Percentiles rank a stretch among this genome's conserved stretches.
Evolutionary conservation across 345 rosid species (phyloP).

Genomic region (Gossypium longicalyx): DNA sequence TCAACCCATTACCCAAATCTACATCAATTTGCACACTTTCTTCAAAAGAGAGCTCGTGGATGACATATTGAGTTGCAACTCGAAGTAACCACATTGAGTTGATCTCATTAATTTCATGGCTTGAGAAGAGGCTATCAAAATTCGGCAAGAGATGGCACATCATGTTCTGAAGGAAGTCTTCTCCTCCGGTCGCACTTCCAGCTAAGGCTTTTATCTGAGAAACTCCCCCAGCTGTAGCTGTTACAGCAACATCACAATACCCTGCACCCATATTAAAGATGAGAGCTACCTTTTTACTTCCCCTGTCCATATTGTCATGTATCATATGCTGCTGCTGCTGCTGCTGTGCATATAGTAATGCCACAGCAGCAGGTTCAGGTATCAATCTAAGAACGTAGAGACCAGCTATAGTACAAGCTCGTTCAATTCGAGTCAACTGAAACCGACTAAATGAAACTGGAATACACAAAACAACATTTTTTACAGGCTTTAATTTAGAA

Average conservation of each 20-base stretch:
- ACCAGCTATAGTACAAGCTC: constrained; percentile 94
- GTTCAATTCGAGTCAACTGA: constrained; percentile 69
- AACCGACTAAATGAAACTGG: constrained; percentile 85
- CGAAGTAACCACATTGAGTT: constrained; percentile 54
- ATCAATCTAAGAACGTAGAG: constrained; percentile 76
- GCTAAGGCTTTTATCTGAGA: constrained; percentile 77
- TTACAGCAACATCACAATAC: constrained; percentile 72
- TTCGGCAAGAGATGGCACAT: constrained; percentile 53
- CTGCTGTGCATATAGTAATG: constrained; percentile 81
- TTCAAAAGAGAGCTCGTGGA: constrained; percentile 55
- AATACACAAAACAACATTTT: constrained; percentile 67
- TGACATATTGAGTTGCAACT: constrained; percentile 70
- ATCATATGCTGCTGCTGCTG: constrained; percentile 49
- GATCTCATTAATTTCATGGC: constrained; percentile 39
- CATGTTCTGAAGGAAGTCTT: constrained; percentile 74
- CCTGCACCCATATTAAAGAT: constrained; percentile 94
- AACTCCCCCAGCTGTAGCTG: constrained; percentile 92
- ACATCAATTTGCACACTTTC: constrained; percentile 48
- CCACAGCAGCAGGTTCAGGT: constrained; percentile 90
- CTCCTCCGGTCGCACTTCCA: constrained; percentile 73
- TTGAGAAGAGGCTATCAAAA: constrained; percentile 38
- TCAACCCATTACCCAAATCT: constrained; percentile 59
- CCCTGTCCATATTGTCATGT: constrained; percentile 73
- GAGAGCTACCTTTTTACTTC: constrained; percentile 73
- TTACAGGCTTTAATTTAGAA: constrained; percentile 60